Percentiles rank a stretch among this genome's conserved stretches.
phyloP scores from a whole-genome alignment of 1,139 yeast genomes.

The Debaryomycetaceae sp. region DNA sequence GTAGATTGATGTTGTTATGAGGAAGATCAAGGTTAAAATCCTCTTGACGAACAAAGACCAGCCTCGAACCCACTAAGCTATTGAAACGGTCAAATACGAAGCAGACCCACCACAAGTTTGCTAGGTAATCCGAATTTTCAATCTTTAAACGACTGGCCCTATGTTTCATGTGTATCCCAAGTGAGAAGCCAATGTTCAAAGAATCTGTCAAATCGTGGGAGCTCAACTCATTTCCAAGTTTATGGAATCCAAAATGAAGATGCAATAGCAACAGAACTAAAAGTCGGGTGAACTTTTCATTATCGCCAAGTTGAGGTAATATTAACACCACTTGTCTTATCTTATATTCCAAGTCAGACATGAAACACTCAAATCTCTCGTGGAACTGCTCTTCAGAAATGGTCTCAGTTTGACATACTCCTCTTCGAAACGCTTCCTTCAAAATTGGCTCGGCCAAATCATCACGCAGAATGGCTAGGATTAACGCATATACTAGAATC shows the following conservation, averaged over 20 bases:
- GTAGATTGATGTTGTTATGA: conserved; percentile 19
- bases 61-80: conserved; percentile 24
- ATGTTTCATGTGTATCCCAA: conserved; percentile 32
- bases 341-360: conserved; percentile 29
- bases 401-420: not conserved
- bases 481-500: conserved; percentile 25
- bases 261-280: conserved; percentile 28
- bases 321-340: conserved; percentile 25
- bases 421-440: conserved; percentile 15
- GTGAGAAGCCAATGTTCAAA: conserved; percentile 25
- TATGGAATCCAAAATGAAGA: conserved; percentile 26
- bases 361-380: conserved; percentile 14
- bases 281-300: conserved; percentile 29
- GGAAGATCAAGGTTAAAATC: conserved; percentile 35
- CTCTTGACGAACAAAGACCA: conserved; percentile 22
- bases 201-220: conserved; percentile 34
- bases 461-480: conserved; percentile 27
- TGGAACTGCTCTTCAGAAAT: conserved; percentile 10
- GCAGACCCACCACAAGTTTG: conserved; percentile 37
- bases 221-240: conserved; percentile 34
- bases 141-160: conserved; percentile 9
- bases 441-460: conserved; percentile 26
- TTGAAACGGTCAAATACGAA: conserved; percentile 33
- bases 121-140: conserved; percentile 18
- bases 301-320: conserved; percentile 35